Evolutionary conservation across 495 filamentous ascomycete genomes (phyloP), one percentile per base, ranked within the genome.

Genomic region (Xylaria scruposa): DNA sequence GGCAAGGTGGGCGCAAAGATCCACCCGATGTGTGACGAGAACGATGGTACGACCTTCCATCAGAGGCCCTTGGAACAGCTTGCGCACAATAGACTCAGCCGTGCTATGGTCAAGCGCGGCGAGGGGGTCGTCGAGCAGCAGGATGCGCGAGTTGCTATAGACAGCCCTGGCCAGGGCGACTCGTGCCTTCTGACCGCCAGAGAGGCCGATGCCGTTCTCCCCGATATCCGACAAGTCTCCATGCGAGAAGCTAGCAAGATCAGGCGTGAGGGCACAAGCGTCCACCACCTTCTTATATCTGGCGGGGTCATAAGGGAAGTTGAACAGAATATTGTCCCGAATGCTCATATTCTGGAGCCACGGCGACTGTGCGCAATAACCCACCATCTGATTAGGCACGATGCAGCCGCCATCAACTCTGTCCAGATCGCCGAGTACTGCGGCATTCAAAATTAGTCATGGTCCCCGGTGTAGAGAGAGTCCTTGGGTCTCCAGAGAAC

Each of bases 211-310:
- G 0, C 97, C 97, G 74, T 97, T 91, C 80, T 99, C 96, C 59
- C 97, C 96, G 68, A 99, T 97, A 81, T 97, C 89, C 0, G 95
- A 97, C 72, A 93, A 90, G 76, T 99, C 97, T 29, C 94, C 96
- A 80, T 97, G 93, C n/a, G 94, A 92, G 54, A 98, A 88, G 66
- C 88, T 90, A 61, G 92, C 90, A 74, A 99, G 92, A 78, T 99
- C 97, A 70, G 97, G 93, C 3, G 88, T 77, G n/a, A 99, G 84
- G 67, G 97, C 97, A 79, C 96, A 98, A 19, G 97, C 94, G 71
- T 95, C 90, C 9, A 99, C 84, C 10, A 97, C 97, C 62, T 91
- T 87, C 21, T 95, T 90, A 79, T 98, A 98, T 81, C 98, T 95
- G 4, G 85, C 78, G 75, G 90, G 90, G 67, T 95, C 91, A 68